Conservation (phyloP, 805 yeast species). For the Metschnikowia reukaufii region DNA sequence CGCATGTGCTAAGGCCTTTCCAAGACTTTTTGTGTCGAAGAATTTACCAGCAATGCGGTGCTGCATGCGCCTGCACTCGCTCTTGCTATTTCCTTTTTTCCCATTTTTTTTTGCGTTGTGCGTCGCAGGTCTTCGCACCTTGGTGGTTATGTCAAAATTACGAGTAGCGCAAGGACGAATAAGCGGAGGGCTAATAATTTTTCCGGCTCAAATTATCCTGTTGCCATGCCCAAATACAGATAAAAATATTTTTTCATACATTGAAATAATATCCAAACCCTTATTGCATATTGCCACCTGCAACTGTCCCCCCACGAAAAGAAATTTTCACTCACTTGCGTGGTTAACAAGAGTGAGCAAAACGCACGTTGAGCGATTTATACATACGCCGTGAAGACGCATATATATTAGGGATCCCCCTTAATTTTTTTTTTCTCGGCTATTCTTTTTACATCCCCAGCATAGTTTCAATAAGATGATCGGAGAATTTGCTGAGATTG, state of each 20-base stretch:
- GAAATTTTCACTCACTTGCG: neutral
- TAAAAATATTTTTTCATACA: neutral
- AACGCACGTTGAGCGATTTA: neutral
- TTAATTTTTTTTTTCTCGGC: neutral
- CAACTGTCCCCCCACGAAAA: neutral
- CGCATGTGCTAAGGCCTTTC: too few species aligned
- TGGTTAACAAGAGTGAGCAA: neutral
- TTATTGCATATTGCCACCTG: too few species aligned
- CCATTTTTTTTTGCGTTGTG: neutral
- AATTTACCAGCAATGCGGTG: too few species aligned
- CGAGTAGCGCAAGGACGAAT: neutral
- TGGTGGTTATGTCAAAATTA: slow-evolving; percentile 7
- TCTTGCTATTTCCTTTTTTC: neutral
- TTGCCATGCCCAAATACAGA: too few species aligned
- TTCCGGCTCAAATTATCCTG: neutral
- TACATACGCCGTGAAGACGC: neutral
- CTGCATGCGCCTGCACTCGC: too few species aligned
- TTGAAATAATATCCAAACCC: too few species aligned
- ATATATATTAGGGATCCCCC: too few species aligned
- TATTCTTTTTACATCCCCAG: too few species aligned
- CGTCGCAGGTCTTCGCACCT: slow-evolving; percentile 5
- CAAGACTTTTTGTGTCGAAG: too few species aligned
- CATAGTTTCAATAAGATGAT: slow-evolving; percentile 6
- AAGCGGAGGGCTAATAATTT: neutral
- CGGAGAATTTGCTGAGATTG: slow-evolving; percentile 11